Conservation (phyloP, 2,329 filamentous ascomycete genomes). For the Thelonectria discophora region DNA sequence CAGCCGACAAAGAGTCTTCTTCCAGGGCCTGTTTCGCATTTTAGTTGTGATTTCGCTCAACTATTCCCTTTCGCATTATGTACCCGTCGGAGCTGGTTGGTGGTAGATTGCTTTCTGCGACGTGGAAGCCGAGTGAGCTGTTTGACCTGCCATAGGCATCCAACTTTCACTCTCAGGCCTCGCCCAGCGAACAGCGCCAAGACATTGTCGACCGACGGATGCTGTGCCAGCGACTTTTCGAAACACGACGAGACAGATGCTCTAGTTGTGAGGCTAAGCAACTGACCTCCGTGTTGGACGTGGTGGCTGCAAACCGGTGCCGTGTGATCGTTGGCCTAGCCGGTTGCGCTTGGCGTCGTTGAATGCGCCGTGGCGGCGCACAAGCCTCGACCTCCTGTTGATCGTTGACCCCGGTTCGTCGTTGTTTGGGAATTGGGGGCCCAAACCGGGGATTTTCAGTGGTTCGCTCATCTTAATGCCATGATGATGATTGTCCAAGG, state of each 20-base stretch:
- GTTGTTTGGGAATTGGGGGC: conserved; percentile 1
- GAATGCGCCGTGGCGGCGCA: neutral
- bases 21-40: conserved; percentile 20
- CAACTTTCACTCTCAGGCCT: neutral
- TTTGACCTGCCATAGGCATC: neutral
- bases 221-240: neutral
- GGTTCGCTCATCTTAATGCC: conserved; percentile 14
- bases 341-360: conserved; percentile 9
- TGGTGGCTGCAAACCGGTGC: conserved; percentile 1
- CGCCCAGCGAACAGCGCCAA: neutral
- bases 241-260: neutral
- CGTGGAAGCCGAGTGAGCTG: neutral
- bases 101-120: neutral
- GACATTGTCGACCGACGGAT: neutral
- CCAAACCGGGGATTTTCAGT: conserved; percentile 1
- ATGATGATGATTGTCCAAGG: conserved; percentile 20
- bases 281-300: neutral
- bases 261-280: neutral
- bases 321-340: conserved; percentile 1
- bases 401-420: conserved; percentile 16
- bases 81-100: conserved; percentile 7
- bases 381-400: conserved; percentile 19
- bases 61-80: conserved; percentile 8
- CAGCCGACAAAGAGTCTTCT: neutral
- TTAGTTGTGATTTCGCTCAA: conserved; percentile 11